A percentile compares a stretch with the other conserved stretches of the same genome.
Evolutionary conservation across 345 rosid species (phyloP).

Genomic region (Eucalyptus curtisii): DNA sequence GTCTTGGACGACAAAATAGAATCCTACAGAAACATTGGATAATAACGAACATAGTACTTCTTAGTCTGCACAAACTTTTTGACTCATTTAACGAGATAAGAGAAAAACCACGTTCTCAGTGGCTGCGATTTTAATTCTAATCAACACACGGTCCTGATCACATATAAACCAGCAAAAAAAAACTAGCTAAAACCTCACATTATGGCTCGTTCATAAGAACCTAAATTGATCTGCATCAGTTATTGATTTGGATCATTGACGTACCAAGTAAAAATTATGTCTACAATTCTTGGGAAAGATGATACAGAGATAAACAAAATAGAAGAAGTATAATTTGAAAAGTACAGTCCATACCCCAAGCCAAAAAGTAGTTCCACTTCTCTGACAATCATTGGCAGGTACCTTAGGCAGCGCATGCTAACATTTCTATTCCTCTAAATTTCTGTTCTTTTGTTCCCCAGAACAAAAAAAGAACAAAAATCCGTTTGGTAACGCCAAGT

Average conservation of each 20-base stretch:
- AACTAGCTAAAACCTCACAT: not conserved
- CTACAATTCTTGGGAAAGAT: not conserved
- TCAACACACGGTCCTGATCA: not conserved
- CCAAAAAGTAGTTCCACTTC: conserved; percentile 72
- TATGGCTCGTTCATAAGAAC: not conserved
- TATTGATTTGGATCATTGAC: not conserved
- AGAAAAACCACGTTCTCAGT: not conserved
- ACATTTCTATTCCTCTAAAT: no score
- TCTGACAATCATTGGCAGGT: conserved; percentile 35
- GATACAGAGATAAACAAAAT: not conserved
- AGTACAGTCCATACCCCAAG: conserved; percentile 53
- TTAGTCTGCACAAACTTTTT: not conserved
- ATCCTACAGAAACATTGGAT: not conserved
- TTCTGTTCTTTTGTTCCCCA: no score
- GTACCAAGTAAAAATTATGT: not conserved
- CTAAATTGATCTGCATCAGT: not conserved
- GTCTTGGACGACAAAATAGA: not conserved
- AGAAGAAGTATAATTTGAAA: not conserved
- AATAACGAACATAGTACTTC: not conserved
- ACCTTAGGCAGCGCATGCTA: no score
- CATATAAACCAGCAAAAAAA: not conserved
- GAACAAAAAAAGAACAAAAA: no score
- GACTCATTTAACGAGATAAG: not conserved
- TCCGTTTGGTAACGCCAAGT: no score
- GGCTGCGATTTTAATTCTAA: not conserved